Evolutionary conservation across 768 basidiomycete genomes (phyloP), one percentile per base, ranked within the genome.

Genomic region (Leccinum incarnatum): DNA sequence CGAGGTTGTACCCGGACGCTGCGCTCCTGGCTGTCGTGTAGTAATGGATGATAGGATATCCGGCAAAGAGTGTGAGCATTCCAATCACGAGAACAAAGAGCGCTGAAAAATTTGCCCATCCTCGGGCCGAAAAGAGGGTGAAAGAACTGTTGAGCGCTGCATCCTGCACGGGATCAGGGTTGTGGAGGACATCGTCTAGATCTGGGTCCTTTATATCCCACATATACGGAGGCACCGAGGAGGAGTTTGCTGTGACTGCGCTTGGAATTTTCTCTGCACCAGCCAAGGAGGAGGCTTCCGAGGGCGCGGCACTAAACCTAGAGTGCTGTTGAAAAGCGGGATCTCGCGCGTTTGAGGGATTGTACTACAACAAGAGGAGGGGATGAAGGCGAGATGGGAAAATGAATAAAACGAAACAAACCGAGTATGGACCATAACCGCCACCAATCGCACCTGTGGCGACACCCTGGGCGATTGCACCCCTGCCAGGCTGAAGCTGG

Each of bases 121-220:
- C 96, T 72, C 95, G 81, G 8, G 79, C 74, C 7, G 94, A 95
- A 69, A 94, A 92, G 27, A 90, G 65, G 3, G 86, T 85, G 59
- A 89, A 90, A 7, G 81, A 78, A 53, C 76, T 76, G 58, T 88
- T 83, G 25, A 81, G 75, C 1, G 79, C 78, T 3, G 82, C 83
- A 54, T 87, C 88, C 55, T 87, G 79, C n/a, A 83, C 77, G 27
- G 89, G 83, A 76, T 93, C 91, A 48, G 86, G 93, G 77, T 93
- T 91, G 72, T 98, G 95, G 21, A 98, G 80, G 21, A 85, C 82
- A 71, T 98, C 95, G 76, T 97, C 95, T 17, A 89, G 79, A 69
- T 95, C 93, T 9, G 92, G 87, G 57, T 93, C 93, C 68, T 82
- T 85, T 23, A 76, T 76, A 71, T 92, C 91, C 87, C 89, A 93